phyloP scores from a whole-genome alignment of 2,329 filamentous ascomycete genomes.

The Intubia oerlemansii region DNA sequence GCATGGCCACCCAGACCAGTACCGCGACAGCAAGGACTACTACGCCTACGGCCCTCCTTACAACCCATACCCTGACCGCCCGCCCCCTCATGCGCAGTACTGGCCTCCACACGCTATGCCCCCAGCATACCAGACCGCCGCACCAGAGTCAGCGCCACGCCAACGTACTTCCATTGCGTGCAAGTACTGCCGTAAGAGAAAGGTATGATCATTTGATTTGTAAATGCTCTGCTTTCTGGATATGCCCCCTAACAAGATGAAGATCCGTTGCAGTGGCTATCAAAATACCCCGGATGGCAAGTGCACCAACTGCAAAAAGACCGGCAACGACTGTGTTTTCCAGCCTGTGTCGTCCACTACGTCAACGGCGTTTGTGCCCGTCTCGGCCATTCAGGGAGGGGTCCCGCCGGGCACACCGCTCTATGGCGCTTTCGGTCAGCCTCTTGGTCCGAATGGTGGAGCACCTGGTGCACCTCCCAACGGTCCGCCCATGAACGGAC shows the following conservation, averaged over 20 bases:
- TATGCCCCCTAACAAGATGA: too few species aligned
- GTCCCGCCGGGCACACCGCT: slow-evolving; percentile 33
- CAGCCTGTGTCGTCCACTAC: slow-evolving; percentile 32
- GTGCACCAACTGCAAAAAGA: slow-evolving; percentile 38
- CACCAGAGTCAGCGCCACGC: slow-evolving; percentile 29
- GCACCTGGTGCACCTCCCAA: slow-evolving; percentile 1
- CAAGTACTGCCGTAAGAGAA: slow-evolving; percentile 37
- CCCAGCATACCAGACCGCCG: slow-evolving; percentile 13
- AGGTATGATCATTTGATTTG: slow-evolving; percentile 18
- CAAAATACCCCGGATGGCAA: slow-evolving; percentile 36
- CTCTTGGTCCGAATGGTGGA: slow-evolving; percentile 14
- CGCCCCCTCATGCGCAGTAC: slow-evolving; percentile 5
- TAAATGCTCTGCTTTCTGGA: neutral
- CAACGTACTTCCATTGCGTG: slow-evolving; percentile 39
- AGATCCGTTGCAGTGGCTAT: slow-evolving; percentile 42
- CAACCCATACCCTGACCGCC: slow-evolving; percentile 7
- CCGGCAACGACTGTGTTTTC: slow-evolving; percentile 40
- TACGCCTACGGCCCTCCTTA: slow-evolving; percentile 8
- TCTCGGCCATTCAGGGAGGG: slow-evolving; percentile 34
- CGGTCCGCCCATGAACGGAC: too few species aligned
- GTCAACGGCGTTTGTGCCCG: slow-evolving; percentile 35
- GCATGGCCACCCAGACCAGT: slow-evolving; percentile 6
- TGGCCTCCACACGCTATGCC: slow-evolving; percentile 7
- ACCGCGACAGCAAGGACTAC: slow-evolving; percentile 7
- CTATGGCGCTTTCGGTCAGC: slow-evolving; percentile 36